Conservation (phyloP, 352 stramenopile genomes). For the Pythium pyrilobum region DNA sequence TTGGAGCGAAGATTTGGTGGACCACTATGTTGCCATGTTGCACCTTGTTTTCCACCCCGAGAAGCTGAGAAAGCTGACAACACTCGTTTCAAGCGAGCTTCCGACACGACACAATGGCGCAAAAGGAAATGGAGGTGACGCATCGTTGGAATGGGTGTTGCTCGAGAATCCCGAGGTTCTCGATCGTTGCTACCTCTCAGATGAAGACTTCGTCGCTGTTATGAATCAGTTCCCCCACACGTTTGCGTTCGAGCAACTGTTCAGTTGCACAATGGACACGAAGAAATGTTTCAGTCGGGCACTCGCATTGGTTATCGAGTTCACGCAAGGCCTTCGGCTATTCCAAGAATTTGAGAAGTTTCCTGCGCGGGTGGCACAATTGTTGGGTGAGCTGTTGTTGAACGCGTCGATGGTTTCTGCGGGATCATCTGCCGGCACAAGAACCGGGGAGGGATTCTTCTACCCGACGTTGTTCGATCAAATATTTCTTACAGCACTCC, state of each 20-base stretch:
- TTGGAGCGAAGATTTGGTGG: constrained; percentile 79
- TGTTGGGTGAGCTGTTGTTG: constrained; percentile 57
- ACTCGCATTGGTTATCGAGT: constrained; percentile 66
- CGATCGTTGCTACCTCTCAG: constrained; percentile 74
- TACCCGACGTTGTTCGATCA: constrained; percentile 84
- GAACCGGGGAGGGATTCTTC: constrained; percentile 31
- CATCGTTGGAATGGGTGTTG: constrained; percentile 76
- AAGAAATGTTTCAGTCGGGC: constrained; percentile 79
- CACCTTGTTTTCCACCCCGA: constrained; percentile 85
- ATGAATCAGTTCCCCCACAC: constrained; percentile 84
- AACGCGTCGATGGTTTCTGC: constrained; percentile 52
- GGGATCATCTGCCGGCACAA: constrained; percentile 15
- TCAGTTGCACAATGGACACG: constrained; percentile 56
- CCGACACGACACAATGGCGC: constrained; percentile 15
- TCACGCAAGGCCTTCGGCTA: constrained; percentile 55
- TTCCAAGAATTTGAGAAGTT: constrained; percentile 86
- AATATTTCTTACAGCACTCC: constrained; percentile 75
- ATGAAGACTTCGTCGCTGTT: constrained; percentile 81
- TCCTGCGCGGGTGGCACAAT: constrained; percentile 56
- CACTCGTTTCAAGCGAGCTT: constrained; percentile 62
- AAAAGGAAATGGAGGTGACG: constrained; percentile 19
- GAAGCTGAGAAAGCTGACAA: constrained; percentile 64
- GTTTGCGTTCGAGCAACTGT: constrained; percentile 77
- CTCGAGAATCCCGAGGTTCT: constrained; percentile 79
- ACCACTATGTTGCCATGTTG: constrained; percentile 83